These are phyloP conservation scores for Ophiognomonia clavigignenti-juglandacearum DNA, from an alignment of 2,329 filamentous ascomycete genomes.

Conservation along the genomic window DNA sequence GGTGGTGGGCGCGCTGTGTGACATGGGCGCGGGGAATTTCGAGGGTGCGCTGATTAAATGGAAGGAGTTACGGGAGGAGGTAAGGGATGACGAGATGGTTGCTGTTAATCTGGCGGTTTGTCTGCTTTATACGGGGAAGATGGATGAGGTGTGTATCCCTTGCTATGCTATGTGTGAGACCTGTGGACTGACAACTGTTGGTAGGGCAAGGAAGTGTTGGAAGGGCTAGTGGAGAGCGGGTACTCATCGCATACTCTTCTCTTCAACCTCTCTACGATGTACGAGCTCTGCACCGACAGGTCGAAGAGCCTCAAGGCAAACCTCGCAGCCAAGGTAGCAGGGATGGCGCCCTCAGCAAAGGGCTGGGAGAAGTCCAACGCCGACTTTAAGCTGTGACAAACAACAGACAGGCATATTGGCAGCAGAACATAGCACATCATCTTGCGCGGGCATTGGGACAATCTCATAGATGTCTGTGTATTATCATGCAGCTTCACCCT, in stretches of 20 bases:
- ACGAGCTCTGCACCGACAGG: conserved; percentile 83
- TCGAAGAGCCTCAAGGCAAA: conserved; percentile 64
- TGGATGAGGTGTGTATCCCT: conserved; percentile 54
- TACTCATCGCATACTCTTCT: conserved; percentile 72
- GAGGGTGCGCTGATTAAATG: conserved; percentile 58
- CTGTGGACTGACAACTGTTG: conserved; percentile 20
- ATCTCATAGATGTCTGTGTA: neutral
- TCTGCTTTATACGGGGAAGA: conserved; percentile 72
- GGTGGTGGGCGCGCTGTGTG: conserved; percentile 63
- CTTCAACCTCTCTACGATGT: conserved; percentile 87
- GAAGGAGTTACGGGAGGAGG: conserved; percentile 40
- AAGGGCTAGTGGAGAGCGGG: conserved; percentile 57
- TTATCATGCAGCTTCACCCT: neutral
- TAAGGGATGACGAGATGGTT: conserved; percentile 59
- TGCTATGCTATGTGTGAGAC: neutral
- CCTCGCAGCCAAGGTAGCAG: conserved; percentile 66
- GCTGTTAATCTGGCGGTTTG: conserved; percentile 81
- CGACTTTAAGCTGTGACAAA: conserved; percentile 67
- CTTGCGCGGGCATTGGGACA: neutral
- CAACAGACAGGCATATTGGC: neutral
- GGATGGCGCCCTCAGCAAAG: conserved; percentile 45
- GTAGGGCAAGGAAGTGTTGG: conserved; percentile 62
- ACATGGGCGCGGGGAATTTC: conserved; percentile 76
- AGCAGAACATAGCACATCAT: neutral
- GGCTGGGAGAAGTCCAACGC: conserved; percentile 68